Evolutionary conservation across 2,329 filamentous ascomycete genomes (phyloP).

Genomic region (Cryphonectria japonica): DNA sequence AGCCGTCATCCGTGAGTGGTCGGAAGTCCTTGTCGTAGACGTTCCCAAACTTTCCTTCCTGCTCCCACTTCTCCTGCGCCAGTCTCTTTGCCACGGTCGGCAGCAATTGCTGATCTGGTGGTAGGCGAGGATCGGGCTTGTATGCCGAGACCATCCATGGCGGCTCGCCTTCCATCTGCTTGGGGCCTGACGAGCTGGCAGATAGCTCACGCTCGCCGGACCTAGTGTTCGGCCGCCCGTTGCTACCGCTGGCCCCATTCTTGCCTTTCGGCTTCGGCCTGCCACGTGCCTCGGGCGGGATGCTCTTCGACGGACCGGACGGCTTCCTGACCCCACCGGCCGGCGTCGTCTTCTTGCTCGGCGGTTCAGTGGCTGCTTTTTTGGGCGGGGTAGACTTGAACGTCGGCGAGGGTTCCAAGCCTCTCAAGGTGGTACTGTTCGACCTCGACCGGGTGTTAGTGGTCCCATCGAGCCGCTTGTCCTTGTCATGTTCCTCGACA

Average conservation of each 20-base stretch:
- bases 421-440: slow-evolving; percentile 65
- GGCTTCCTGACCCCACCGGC: slow-evolving; percentile 47
- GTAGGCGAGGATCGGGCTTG: slow-evolving; percentile 90
- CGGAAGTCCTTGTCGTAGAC: slow-evolving; percentile 88
- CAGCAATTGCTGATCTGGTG: slow-evolving; percentile 92
- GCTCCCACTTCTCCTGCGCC: slow-evolving; percentile 95
- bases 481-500: slow-evolving; percentile 59
- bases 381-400: slow-evolving; percentile 40
- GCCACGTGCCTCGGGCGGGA: slow-evolving; percentile 52
- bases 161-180: slow-evolving; percentile 88
- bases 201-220: slow-evolving; percentile 62
- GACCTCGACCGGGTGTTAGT: slow-evolving; percentile 68
- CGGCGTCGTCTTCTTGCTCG: slow-evolving; percentile 55
- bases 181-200: slow-evolving; percentile 42
- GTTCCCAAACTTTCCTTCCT: slow-evolving; percentile 82
- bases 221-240: slow-evolving; percentile 63
- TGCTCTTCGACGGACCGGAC: slow-evolving; percentile 48
- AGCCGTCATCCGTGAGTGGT: slow-evolving; percentile 71
- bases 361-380: slow-evolving; percentile 52
- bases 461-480: slow-evolving; percentile 60
- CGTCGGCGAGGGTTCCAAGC: slow-evolving; percentile 53
- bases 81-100: slow-evolving; percentile 90
- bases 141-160: slow-evolving; percentile 96
- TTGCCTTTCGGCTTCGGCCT: slow-evolving; percentile 70
- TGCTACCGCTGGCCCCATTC: slow-evolving; percentile 55